Conservation (phyloP, 805 yeast genomes). For the Blastobotrys parvus region DNA sequence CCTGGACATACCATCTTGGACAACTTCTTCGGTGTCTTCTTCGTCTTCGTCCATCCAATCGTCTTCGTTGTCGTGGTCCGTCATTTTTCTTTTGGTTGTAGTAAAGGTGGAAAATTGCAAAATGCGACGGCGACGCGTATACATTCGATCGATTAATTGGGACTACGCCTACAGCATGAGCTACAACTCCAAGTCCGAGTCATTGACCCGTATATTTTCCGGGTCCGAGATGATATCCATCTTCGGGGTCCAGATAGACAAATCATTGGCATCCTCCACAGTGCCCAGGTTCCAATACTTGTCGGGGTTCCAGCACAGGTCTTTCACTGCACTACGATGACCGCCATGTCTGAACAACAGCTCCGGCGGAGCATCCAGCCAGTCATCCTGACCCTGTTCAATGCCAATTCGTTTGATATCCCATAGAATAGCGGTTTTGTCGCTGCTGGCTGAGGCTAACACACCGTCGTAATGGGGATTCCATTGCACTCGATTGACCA, state of each 20-base stretch:
- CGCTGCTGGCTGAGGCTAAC: conserved; percentile 57
- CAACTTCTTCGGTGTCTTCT: not conserved
- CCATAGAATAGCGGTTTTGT: conserved; percentile 69
- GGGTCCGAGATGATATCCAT: too few species aligned
- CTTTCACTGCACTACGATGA: conserved; percentile 63
- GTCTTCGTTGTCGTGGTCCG: not conserved
- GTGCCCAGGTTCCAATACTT: conserved; percentile 38
- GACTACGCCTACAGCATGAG: too few species aligned
- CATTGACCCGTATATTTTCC: too few species aligned
- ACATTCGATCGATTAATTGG: too few species aligned
- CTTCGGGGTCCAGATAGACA: too few species aligned
- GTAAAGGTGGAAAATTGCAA: too few species aligned
- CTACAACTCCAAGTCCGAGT: too few species aligned
- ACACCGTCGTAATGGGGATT: conserved; percentile 40
- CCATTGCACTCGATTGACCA: conserved; percentile 51
- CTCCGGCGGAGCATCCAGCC: conserved; percentile 27
- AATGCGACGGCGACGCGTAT: too few species aligned
- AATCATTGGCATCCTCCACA: too few species aligned
- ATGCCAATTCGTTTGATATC: conserved; percentile 50
- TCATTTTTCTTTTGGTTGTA: too few species aligned
- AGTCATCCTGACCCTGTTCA: conserved; percentile 43
- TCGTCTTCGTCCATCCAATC: not conserved
- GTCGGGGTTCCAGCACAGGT: conserved; percentile 58
- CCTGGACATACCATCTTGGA: not conserved
- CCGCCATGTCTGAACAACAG: conserved; percentile 82